These are phyloP conservation scores for Pyrus hybrid DNA, from an alignment of 331 rosid species.

Conservation along the genomic window DNA sequence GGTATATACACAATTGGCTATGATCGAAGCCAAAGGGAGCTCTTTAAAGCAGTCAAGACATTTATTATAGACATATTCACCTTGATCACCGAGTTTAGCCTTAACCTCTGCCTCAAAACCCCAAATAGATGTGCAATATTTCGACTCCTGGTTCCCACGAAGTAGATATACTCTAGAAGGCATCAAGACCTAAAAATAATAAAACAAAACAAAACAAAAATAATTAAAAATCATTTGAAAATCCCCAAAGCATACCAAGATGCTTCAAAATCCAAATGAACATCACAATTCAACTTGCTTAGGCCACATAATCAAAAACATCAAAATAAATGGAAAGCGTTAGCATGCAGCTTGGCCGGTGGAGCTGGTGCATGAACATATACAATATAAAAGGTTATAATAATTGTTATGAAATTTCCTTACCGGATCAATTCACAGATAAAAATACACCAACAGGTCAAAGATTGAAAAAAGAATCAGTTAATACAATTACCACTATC, in stretches of 20 bases:
- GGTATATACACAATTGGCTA: conserved; percentile 65
- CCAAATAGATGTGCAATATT: conserved; percentile 45
- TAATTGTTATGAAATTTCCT: background rate
- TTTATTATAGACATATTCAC: conserved; percentile 59
- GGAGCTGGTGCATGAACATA: conserved; percentile 1
- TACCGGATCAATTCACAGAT: background rate
- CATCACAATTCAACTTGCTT: background rate
- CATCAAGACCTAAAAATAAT: conserved; percentile 59
- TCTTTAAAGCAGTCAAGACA: conserved; percentile 74
- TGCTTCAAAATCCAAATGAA: background rate
- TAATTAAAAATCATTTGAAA: background rate
- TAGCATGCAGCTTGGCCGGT: background rate
- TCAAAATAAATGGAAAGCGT: background rate
- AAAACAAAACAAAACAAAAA: background rate
- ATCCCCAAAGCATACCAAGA: background rate
- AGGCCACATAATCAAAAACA: background rate
- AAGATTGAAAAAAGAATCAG: background rate
- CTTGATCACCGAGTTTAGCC: conserved; percentile 60
- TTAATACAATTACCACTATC: background rate
- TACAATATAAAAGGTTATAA: background rate
- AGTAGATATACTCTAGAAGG: conserved; percentile 83
- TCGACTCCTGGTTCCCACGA: conserved; percentile 83
- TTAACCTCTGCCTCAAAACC: conserved; percentile 78
- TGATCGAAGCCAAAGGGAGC: conserved; percentile 83
- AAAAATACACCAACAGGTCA: background rate